Evolutionary conservation across 1,284 basidiomycete genomes (phyloP).

Genomic region (Malassezia dermatis): DNA sequence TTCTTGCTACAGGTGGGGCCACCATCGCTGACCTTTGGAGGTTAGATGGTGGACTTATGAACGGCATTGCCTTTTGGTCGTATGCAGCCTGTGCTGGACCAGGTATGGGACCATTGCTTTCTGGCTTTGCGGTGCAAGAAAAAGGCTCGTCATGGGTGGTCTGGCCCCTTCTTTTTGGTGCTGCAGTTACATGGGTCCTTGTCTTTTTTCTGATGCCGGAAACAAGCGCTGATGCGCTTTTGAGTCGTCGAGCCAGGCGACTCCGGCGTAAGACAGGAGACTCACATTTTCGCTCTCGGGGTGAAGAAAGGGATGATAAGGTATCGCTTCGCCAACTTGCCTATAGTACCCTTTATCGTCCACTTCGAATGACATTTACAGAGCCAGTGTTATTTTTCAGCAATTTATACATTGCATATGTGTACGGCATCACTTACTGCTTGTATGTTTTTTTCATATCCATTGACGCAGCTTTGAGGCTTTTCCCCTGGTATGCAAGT

Average conservation of each 20-base stretch:
- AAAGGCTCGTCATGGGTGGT: conserved; percentile 44
- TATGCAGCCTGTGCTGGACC: conserved; percentile 25
- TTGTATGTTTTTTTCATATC: conserved; percentile 14
- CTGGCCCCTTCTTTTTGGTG: conserved; percentile 41
- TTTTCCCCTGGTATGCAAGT: conserved; percentile 10
- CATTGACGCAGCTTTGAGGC: conserved; percentile 17
- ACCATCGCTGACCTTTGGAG: conserved; percentile 28
- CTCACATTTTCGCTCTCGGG: conserved; percentile 3
- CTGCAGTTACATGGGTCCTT: conserved; percentile 29
- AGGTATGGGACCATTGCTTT: conserved; percentile 24
- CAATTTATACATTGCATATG: conserved; percentile 16
- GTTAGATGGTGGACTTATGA: conserved; percentile 12
- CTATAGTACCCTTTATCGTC: conserved; percentile 15
- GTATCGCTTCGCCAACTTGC: conserved; percentile 16
- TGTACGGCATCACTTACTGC: conserved; percentile 16
- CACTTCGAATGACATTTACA: conserved; percentile 20
- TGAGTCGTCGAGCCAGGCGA: conserved; percentile 14
- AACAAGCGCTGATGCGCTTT: conserved; percentile 19
- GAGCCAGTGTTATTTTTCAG: conserved; percentile 21
- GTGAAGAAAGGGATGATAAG: conserved; percentile 21
- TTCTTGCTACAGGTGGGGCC: conserved; percentile 44
- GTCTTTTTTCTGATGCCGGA: conserved; percentile 21
- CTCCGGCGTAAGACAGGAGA: conserved; percentile 15
- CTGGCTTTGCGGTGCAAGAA: conserved; percentile 32
- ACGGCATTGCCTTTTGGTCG: conserved; percentile 17